Percentiles rank a stretch among this genome's conserved stretches.
phyloP scores from a whole-genome alignment of 352 stramenopile genomes.

The Globisporangium nagaii region DNA sequence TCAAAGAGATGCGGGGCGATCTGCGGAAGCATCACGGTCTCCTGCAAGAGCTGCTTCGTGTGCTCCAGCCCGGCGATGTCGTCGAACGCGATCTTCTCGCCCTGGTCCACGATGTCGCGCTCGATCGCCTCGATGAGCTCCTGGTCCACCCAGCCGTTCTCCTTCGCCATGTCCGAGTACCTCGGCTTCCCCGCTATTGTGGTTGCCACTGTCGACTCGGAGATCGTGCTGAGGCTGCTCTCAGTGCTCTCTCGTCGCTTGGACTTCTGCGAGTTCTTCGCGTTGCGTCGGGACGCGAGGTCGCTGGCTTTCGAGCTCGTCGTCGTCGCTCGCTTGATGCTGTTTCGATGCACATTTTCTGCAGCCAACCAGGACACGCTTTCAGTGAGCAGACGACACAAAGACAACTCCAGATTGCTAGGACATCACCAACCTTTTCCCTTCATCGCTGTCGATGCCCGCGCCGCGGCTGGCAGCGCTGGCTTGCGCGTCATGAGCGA shows the following conservation, averaged over 20 bases:
- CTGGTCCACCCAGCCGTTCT: slow-evolving; percentile 67
- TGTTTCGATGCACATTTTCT: slow-evolving; percentile 14
- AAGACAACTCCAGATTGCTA: neutral
- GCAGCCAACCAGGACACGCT: too few species aligned
- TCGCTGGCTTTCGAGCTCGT: slow-evolving; percentile 4
- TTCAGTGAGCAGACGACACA: too few species aligned
- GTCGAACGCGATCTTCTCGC: slow-evolving; percentile 63
- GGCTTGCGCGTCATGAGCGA: slow-evolving; percentile 4
- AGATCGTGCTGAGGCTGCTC: slow-evolving; percentile 7
- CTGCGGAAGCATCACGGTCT: slow-evolving; percentile 83
- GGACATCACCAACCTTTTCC: slow-evolving; percentile 7
- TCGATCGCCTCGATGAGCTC: slow-evolving; percentile 85
- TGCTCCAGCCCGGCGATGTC: slow-evolving; percentile 73
- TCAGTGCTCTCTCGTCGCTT: slow-evolving; percentile 14
- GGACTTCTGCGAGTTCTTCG: slow-evolving; percentile 1
- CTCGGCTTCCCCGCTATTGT: slow-evolving; percentile 36
- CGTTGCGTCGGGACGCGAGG: slow-evolving; percentile 1
- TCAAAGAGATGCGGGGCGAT: slow-evolving; percentile 80
- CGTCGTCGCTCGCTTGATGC: slow-evolving; percentile 6
- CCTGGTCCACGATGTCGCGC: slow-evolving; percentile 78
- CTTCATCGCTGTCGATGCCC: neutral
- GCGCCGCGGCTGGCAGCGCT: slow-evolving; percentile 4
- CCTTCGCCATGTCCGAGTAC: slow-evolving; percentile 74
- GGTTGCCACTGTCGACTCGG: neutral
- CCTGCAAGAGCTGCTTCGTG: slow-evolving; percentile 78